Conservation (phyloP, 2,329 filamentous ascomycete genomes). For the Penicillium capsulatum region DNA sequence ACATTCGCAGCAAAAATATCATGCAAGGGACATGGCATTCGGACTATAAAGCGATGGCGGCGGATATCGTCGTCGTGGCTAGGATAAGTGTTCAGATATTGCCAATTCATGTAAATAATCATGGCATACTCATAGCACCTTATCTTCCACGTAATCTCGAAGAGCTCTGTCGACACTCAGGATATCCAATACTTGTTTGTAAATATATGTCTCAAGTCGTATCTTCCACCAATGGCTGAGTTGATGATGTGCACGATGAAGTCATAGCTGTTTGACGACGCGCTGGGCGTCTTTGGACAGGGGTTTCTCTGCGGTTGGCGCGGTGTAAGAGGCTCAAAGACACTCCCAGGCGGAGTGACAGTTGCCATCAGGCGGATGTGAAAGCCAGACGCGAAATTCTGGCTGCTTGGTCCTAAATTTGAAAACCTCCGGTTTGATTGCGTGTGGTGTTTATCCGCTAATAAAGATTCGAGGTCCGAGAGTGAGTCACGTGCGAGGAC, state of each 20-base stretch:
- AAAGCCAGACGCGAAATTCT: not conserved
- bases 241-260: not conserved
- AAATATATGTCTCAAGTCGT: not conserved
- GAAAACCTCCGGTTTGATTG: too few species aligned
- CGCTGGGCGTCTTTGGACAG: not conserved
- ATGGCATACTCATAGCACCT: not conserved
- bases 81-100: not conserved
- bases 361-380: not conserved
- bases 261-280: not conserved
- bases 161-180: not conserved
- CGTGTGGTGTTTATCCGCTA: too few species aligned
- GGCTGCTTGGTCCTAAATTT: not conserved
- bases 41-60: not conserved
- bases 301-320: conserved; percentile 1
- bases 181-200: not conserved
- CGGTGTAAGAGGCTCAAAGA: conserved; percentile 4
- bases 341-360: conserved; percentile 5
- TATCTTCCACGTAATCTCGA: conserved; percentile 1
- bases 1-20: not conserved
- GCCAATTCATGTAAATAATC: not conserved
- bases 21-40: conserved; percentile 2
- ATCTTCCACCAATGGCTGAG: not conserved
- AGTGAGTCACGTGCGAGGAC: too few species aligned
- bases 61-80: conserved; percentile 1
- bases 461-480: too few species aligned